A percentile compares a stretch with the other conserved stretches of the same genome.
Evolutionary conservation across 495 filamentous ascomycete species (phyloP).

Genomic region (Aspergillus hancockii): DNA sequence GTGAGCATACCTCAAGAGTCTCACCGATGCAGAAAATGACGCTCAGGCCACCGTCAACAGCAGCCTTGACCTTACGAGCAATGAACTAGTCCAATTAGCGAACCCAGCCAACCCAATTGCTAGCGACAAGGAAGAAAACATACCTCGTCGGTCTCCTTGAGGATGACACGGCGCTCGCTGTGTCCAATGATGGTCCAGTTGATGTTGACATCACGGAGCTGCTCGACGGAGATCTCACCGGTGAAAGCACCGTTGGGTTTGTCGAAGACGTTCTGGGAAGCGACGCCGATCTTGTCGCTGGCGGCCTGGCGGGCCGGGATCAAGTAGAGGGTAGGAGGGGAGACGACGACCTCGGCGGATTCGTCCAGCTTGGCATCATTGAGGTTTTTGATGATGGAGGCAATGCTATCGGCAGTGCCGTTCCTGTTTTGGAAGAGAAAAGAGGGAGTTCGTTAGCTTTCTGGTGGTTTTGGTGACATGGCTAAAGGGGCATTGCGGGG

Average conservation of each 20-base stretch:
- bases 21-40: constrained; percentile 98
- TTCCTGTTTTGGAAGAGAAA: constrained; percentile 61
- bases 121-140: constrained; percentile 14
- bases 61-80: constrained; percentile 88
- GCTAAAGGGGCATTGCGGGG: constrained; percentile 25
- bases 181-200: constrained; percentile 91
- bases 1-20: constrained; percentile 67
- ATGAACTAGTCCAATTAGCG: constrained; percentile 57
- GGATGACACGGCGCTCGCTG: constrained; percentile 84
- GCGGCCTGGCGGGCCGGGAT: constrained; percentile 76
- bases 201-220: constrained; percentile 84
- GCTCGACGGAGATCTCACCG: constrained; percentile 88
- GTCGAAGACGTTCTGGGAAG: constrained; percentile 95
- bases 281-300: constrained; percentile 69
- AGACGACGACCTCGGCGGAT: constrained; percentile 79
- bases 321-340: constrained; percentile 89
- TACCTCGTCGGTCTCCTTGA: constrained; percentile 78
- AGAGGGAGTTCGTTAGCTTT: constrained; percentile 21
- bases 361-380: constrained; percentile 66
- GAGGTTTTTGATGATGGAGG: constrained; percentile 81
- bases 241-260: constrained; percentile 97
- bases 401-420: constrained; percentile 83
- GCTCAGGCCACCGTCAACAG: constrained; percentile 79
- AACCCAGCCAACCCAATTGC: background rate
- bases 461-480: constrained; percentile 5